Conservation (phyloP, 2,329 filamentous ascomycete genomes). For the Trichoderma atrobrunneum region DNA sequence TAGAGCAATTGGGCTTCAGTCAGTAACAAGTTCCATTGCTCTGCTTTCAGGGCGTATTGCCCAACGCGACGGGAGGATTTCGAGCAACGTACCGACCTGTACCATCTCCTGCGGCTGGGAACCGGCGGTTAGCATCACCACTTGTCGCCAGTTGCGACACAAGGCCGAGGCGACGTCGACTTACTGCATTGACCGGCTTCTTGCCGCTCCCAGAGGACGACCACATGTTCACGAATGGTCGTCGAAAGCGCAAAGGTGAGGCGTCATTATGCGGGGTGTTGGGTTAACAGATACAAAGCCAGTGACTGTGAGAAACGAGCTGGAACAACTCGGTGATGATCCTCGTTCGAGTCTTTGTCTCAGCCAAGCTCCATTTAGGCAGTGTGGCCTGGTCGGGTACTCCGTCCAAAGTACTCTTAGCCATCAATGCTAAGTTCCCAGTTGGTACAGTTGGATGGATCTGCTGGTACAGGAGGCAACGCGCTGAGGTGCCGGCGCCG, state of each 20-base stretch:
- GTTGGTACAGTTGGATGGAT: neutral
- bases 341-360: constrained; percentile 11
- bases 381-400: neutral
- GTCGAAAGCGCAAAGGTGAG: constrained; percentile 25
- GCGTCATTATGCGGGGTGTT: constrained; percentile 33
- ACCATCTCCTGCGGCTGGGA: constrained; percentile 83
- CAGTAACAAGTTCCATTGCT: constrained; percentile 25
- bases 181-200: constrained; percentile 70
- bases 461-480: neutral
- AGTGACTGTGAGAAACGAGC: neutral
- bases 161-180: constrained; percentile 26
- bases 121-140: constrained; percentile 33
- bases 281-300: neutral
- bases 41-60: constrained; percentile 1
- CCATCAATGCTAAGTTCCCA: neutral
- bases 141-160: constrained; percentile 14
- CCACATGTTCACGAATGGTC: constrained; percentile 52
- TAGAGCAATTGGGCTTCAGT: constrained; percentile 26
- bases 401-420: neutral
- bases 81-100: constrained; percentile 77
- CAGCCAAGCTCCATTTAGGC: constrained; percentile 12
- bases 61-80: neutral
- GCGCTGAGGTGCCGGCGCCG: constrained; percentile 4
- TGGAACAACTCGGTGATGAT: constrained; percentile 6
- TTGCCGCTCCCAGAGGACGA: constrained; percentile 64